These are phyloP conservation scores for Lasiodiplodia theobromae DNA, from an alignment of 2,329 filamentous ascomycete genomes.

Conservation along the genomic window DNA sequence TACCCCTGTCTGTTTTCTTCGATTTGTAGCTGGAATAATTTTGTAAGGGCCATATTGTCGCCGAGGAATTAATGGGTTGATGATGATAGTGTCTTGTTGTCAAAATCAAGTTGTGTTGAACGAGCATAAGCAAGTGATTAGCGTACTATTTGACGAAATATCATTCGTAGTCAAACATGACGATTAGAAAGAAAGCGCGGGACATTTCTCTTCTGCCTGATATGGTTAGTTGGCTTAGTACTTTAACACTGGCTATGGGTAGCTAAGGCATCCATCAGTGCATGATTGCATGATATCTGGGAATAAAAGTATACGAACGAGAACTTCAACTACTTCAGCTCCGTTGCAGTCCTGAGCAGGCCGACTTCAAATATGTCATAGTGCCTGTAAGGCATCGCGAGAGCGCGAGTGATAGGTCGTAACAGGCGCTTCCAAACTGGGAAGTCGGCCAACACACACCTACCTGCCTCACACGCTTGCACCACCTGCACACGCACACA, in stretches of 20 bases:
- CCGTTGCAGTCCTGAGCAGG: too few relatives aligned
- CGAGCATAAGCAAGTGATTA: background rate
- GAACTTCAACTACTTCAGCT: too few relatives aligned
- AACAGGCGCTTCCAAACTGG: background rate
- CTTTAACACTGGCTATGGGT: too few relatives aligned
- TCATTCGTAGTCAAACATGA: background rate
- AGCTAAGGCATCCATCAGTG: too few relatives aligned
- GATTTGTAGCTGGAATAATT: too few relatives aligned
- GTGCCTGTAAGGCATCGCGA: background rate
- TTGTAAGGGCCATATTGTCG: too few relatives aligned
- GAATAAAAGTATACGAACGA: too few relatives aligned
- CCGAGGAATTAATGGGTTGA: too few relatives aligned
- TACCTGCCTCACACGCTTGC: too few relatives aligned
- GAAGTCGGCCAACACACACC: background rate
- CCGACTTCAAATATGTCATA: background rate
- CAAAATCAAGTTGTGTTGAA: background rate
- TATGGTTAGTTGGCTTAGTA: too few relatives aligned
- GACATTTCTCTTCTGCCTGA: background rate
- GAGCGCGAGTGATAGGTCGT: background rate
- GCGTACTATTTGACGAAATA: background rate
- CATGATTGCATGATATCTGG: too few relatives aligned
- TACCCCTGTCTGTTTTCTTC: background rate
- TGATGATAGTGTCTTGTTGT: background rate
- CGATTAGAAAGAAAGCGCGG: background rate
- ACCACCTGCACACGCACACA: background rate